A percentile compares a stretch with the other conserved stretches of the same genome.
Evolutionary conservation across 345 rosid genomes (phyloP).

Genomic region (Syzygium aromaticum): DNA sequence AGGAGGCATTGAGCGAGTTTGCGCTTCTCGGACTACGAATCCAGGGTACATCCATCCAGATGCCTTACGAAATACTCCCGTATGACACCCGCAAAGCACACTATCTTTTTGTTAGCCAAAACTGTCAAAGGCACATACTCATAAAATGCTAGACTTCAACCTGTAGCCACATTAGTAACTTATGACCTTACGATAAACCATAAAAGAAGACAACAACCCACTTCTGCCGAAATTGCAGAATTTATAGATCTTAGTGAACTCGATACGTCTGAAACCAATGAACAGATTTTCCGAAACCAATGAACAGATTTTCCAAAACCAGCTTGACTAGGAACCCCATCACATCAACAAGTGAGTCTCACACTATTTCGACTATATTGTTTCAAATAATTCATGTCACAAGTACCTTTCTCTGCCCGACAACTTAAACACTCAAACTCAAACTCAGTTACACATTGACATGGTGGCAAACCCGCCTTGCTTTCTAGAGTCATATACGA

Average conservation of each 20-base stretch:
- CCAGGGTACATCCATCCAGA: constrained; percentile 60
- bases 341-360: too few relatives aligned
- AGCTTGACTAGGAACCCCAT: too few relatives aligned
- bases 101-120: not conserved
- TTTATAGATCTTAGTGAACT: too few relatives aligned
- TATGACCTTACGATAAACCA: too few relatives aligned
- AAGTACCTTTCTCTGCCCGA: not conserved
- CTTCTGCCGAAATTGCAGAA: too few relatives aligned
- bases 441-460: not conserved
- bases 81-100: not conserved
- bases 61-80: constrained; percentile 87
- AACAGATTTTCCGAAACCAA: too few relatives aligned
- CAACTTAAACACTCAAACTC: not conserved
- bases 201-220: too few relatives aligned
- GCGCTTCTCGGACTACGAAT: constrained; percentile 43
- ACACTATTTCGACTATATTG: not conserved
- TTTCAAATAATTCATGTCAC: not conserved
- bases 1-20: constrained; percentile 53
- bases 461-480: not conserved
- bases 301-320: too few relatives aligned
- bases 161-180: too few relatives aligned
- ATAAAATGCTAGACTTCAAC: not conserved
- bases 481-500: not conserved
- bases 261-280: too few relatives aligned
- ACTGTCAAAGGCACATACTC: not conserved